Base-by-base conservation (phyloP, 805 yeast species). In the Lachancea sp. region DNA sequence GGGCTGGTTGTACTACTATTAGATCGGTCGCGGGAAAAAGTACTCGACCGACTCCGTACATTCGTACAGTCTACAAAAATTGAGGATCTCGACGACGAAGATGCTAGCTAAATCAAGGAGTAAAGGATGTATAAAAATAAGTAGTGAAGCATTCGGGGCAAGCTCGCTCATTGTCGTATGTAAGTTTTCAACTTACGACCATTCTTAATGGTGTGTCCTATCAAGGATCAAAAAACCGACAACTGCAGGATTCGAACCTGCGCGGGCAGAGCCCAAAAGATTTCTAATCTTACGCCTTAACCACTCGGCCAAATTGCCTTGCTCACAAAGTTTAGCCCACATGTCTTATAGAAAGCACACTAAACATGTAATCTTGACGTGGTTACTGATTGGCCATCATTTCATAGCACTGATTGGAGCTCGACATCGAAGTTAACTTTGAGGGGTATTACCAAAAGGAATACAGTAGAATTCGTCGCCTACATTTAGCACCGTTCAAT, bases 191-290 rank as follows among this genome's bases (percentile, higher is more conserved):
- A 17, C n/a, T 9, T 6, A 29, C n/a, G 16, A 13, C 6, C n/a
- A 16, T 16, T 12, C 13, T 25, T 5, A 8, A 25, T 25, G 5
- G 13, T 4, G 13, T 15, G 5, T 5, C 11, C 16, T 29, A 7
- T 17, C 5, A 16, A 41, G 39, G 45, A 43, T 37, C 32, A 42
- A 34, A 42, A 29, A 35, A 56, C 48, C 80, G 80, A 75, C 80
- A 75, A 71, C 80, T 72, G 79, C 82, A 76, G 81, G 82, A 76
- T 62, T 77, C 78, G 82, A 76, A 75, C 74, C 75, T 70, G 74
- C 71, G 75, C 75, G 74, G 74, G 74, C 67, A 70, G 68, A 64
- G 69, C 74, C 75, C 75, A 71, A 71, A 69, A 70, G 75, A 70
- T 71, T 66, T 65, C 71, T 66, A 68, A 69, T 71, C 76, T 71